Evolutionary conservation across 208 protist genomes (phyloP).

Genomic region (Blastocrithidia nonstop): DNA sequence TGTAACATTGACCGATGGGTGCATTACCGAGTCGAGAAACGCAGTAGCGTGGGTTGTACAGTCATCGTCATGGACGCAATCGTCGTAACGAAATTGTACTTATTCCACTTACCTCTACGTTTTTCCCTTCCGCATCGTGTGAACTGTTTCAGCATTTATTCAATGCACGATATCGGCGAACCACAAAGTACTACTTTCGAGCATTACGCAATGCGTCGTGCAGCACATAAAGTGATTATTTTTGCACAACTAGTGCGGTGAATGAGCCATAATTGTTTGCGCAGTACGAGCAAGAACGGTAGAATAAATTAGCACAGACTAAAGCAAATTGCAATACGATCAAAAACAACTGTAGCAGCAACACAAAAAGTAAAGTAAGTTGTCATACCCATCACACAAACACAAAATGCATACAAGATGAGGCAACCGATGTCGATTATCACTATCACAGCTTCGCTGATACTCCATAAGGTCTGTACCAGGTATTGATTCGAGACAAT

Average conservation of each 20-base stretch:
- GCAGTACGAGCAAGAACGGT: background rate
- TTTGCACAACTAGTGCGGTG: slow-evolving; percentile 28
- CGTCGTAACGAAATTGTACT: slow-evolving; percentile 56
- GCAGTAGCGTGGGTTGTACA: slow-evolving; percentile 58
- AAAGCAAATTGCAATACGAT: background rate
- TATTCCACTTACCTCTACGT: slow-evolving; percentile 40
- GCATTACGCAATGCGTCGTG: slow-evolving; percentile 20
- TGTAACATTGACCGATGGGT: slow-evolving; percentile 35
- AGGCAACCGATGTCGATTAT: slow-evolving; percentile 11
- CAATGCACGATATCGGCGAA: slow-evolving; percentile 33
- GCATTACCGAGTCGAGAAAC: slow-evolving; percentile 61
- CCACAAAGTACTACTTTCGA: slow-evolving; percentile 72
- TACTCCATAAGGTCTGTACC: slow-evolving; percentile 46
- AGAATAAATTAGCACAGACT: background rate
- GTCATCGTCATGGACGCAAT: slow-evolving; percentile 56
- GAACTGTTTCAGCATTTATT: slow-evolving; percentile 39
- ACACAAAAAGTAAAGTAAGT: background rate
- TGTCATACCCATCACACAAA: background rate
- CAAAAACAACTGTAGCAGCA: slow-evolving; percentile 4
- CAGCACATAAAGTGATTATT: slow-evolving; percentile 37
- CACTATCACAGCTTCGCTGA: slow-evolving; percentile 35
- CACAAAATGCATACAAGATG: no score
- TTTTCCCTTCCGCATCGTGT: slow-evolving; percentile 47
- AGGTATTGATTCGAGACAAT: slow-evolving; percentile 37
- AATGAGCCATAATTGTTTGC: slow-evolving; percentile 9